Evolutionary conservation across 495 filamentous ascomycete species (phyloP).

Genomic region (Rostrohypoxylon terebratum): DNA sequence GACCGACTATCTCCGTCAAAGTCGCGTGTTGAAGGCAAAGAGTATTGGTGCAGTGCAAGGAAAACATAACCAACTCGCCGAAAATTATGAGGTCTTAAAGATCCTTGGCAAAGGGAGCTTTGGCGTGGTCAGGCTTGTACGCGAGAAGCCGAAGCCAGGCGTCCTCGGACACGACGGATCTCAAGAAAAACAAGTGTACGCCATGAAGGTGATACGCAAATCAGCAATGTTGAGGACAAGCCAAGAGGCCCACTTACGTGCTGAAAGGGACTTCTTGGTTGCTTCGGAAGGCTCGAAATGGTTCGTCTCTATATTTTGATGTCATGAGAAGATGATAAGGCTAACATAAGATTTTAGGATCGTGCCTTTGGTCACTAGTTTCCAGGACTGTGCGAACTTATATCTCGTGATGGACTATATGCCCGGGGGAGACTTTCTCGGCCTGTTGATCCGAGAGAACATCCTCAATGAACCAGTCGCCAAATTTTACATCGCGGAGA

Average conservation of each 20-base stretch:
- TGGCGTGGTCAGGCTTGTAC: constrained; percentile 87
- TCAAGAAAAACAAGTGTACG: constrained; percentile 70
- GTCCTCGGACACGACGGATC: constrained; percentile 14
- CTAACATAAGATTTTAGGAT: constrained; percentile 60
- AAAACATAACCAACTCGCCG: constrained; percentile 43
- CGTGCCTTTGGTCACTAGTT: constrained; percentile 86
- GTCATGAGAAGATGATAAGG: neutral
- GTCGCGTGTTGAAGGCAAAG: constrained; percentile 73
- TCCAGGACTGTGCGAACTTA: constrained; percentile 84
- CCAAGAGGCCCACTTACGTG: constrained; percentile 92
- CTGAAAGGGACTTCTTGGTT: constrained; percentile 91
- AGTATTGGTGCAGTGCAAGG: constrained; percentile 54
- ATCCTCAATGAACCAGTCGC: constrained; percentile 80
- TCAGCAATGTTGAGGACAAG: constrained; percentile 87
- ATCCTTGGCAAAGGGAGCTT: constrained; percentile 97
- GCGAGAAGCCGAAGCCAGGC: constrained; percentile 63
- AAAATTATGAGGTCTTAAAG: constrained; percentile 82
- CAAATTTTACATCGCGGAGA: constrained; percentile 91
- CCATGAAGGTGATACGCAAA: constrained; percentile 97
- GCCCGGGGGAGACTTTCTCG: constrained; percentile 94
- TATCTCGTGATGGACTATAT: constrained; percentile 98
- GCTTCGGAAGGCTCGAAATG: constrained; percentile 83
- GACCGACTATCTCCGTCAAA: constrained; percentile 79
- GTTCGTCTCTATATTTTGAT: constrained; percentile 53
- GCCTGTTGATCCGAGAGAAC: constrained; percentile 83